Percentiles rank a stretch among this genome's conserved stretches.
phyloP scores from a whole-genome alignment of 1,284 basidiomycete species.

The Cerioporus squamosus region DNA sequence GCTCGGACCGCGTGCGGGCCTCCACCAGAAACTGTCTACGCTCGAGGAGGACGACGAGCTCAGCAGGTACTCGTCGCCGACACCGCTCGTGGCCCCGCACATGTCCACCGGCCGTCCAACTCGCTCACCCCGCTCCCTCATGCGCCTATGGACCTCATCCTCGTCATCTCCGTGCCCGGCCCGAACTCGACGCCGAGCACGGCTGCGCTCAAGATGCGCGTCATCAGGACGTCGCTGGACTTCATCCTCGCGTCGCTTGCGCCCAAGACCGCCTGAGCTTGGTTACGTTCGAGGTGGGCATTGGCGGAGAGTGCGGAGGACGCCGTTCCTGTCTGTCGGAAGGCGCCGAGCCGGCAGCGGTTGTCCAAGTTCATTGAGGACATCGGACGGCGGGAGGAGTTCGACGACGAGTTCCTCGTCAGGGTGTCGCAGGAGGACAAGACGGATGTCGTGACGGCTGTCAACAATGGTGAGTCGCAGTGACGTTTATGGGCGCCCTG shows the following conservation, averaged over 20 bases:
- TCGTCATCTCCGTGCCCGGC: slow-evolving; percentile 88
- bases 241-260: slow-evolving; percentile 82
- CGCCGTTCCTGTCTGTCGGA: slow-evolving; percentile 82
- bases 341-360: slow-evolving; percentile 67
- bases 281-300: slow-evolving; percentile 88
- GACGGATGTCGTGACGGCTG: slow-evolving; percentile 94
- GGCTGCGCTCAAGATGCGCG: slow-evolving; percentile 81
- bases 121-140: slow-evolving; percentile 81
- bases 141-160: slow-evolving; percentile 88
- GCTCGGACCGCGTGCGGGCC: slow-evolving; percentile 25
- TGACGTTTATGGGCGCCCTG: slow-evolving; percentile 1
- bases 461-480: slow-evolving; percentile 77
- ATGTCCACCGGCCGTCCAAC: slow-evolving; percentile 76
- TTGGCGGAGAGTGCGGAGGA: slow-evolving; percentile 79
- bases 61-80: slow-evolving; percentile 55
- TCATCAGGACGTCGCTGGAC: slow-evolving; percentile 85
- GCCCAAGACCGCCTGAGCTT: slow-evolving; percentile 79
- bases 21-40: slow-evolving; percentile 58
- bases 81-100: slow-evolving; percentile 72
- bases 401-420: slow-evolving; percentile 78
- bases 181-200: slow-evolving; percentile 74
- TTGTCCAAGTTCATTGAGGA: slow-evolving; percentile 81
- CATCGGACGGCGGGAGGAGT: slow-evolving; percentile 52
- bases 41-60: slow-evolving; percentile 75
- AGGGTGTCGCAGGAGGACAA: slow-evolving; percentile 83